A percentile compares a stretch with the other conserved stretches of the same genome.
Evolutionary conservation across 176 grass and related monocot genomes (phyloP).

Genomic region (Pharus latifolius): DNA sequence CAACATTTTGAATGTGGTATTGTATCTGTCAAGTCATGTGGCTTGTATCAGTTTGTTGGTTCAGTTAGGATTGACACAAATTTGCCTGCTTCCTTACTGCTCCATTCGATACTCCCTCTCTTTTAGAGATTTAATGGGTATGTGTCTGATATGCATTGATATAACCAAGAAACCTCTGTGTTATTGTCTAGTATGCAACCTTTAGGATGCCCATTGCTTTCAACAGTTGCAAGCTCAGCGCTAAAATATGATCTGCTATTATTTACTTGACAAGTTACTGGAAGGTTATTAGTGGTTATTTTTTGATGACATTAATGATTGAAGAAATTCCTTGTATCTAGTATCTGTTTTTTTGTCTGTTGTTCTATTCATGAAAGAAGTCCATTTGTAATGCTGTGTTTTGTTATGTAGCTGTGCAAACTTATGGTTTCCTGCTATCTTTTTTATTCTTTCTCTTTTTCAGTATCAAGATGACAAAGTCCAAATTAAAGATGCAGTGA

Average conservation of each 20-base stretch:
- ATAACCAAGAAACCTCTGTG: background rate
- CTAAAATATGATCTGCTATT: too few relatives aligned
- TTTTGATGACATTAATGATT: background rate
- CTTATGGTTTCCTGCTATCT: slow-evolving; percentile 8
- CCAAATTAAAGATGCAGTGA: slow-evolving; percentile 53
- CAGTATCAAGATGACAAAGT: slow-evolving; percentile 63
- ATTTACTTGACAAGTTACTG: background rate
- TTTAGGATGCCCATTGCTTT: background rate
- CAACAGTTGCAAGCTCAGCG: background rate
- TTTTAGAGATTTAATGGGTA: background rate
- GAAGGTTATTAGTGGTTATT: background rate
- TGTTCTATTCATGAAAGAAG: background rate
- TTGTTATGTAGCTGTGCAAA: background rate
- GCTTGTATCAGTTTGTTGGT: background rate
- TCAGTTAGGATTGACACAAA: background rate
- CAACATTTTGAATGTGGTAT: background rate
- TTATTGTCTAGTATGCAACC: background rate
- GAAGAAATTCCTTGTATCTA: background rate
- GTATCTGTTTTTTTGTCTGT: background rate
- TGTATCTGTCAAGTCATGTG: background rate
- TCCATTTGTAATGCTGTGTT: background rate
- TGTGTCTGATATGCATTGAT: background rate
- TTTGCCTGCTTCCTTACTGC: background rate
- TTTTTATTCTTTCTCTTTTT: background rate
- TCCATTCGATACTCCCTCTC: background rate